Evolutionary conservation across 2,329 filamentous ascomycete genomes (phyloP).

Genomic region (Huntiella abstrusa): DNA sequence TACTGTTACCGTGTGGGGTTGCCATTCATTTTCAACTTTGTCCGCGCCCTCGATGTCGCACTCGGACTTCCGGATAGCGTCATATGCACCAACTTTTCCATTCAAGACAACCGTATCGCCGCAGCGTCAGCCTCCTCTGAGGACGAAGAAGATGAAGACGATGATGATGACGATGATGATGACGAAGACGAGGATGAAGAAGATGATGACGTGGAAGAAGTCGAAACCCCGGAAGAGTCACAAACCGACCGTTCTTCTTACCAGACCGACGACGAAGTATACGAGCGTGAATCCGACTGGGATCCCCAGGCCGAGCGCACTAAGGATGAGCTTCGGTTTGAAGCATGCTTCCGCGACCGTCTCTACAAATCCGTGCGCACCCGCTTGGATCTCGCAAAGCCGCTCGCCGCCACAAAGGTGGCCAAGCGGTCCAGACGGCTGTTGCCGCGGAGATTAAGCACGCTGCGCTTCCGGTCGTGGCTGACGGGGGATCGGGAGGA

Average conservation of each 20-base stretch:
- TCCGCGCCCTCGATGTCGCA: background rate
- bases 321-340: conserved; percentile 1
- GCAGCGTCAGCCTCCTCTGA: background rate
- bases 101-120: background rate
- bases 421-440: background rate
- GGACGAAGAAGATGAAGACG: background rate
- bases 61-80: background rate
- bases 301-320: conserved; percentile 1
- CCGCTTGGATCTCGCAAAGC: background rate
- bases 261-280: background rate
- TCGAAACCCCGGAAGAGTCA: background rate
- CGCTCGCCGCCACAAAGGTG: background rate
- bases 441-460: background rate
- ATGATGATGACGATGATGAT: background rate
- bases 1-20: background rate
- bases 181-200: background rate
- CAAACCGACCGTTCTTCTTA: background rate
- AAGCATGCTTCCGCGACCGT: background rate
- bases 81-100: background rate
- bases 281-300: background rate
- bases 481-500: background rate
- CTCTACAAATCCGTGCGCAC: background rate
- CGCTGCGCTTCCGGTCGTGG: background rate
- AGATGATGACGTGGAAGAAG: background rate
- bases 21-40: background rate